Evolutionary conservation across 108 stramenopile genomes (phyloP), one percentile per base, ranked within the genome.

Genomic region (Thalassiosira profunda): DNA sequence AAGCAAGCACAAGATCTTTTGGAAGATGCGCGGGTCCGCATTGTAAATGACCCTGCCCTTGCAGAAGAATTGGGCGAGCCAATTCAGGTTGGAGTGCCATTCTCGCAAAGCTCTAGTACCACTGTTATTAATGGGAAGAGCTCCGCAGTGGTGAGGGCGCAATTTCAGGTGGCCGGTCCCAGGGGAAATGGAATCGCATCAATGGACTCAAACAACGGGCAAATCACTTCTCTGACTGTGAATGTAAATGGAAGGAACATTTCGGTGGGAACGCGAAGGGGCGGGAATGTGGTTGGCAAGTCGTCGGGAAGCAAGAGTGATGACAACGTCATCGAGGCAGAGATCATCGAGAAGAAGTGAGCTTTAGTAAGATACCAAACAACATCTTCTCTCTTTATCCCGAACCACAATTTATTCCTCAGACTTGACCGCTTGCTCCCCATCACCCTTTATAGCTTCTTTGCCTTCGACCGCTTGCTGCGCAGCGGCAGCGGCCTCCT

Each of bases 271-370:
- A 74, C 30, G 67, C 66, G 73, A 43, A 43, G 10, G 0, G 69
- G 47, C 5, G 35, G 41, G 28, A 76, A 76, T 20, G 47, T 76
- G 2, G 11, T 70, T 40, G 15, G 56, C 31, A 43, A 23, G 18
- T 63, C 72, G 15, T 58, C 66, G 41, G 35, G 63, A 43, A 58
- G 44, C 28, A 73, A 56, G 40, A 61, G 66, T 29, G 67, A 86
- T 58, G 84, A 79, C 31, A 63, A 86, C 24, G 72, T 91, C 14
- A 91, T 91, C 48, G 89, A 91, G 29, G 89, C 84, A 7, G 89
- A 91, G 68, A 84, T 91, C 15, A 74, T 91, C 37, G 89, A 91
- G 30, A 91, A 91, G 62, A 80, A 87, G 20, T 68, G 31, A 54
- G 21, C 34, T 57, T 38, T n/a, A n/a, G n/a, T n/a, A n/a, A n/a